These are phyloP conservation scores for Epicoccum sorghinum DNA, from an alignment of 2,329 filamentous ascomycete species.

Conservation along the genomic window DNA sequence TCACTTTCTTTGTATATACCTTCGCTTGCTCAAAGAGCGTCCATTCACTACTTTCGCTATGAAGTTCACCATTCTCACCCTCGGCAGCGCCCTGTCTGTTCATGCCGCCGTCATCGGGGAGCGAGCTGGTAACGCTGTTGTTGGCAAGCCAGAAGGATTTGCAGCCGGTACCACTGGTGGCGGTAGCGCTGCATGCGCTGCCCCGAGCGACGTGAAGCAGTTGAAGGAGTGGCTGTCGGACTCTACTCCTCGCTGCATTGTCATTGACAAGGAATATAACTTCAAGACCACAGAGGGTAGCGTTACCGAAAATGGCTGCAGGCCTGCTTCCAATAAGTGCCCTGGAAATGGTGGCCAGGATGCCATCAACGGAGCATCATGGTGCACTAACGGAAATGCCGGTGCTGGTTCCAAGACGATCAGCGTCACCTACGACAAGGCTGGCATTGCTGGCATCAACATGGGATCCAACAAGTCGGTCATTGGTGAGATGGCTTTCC, in stretches of 20 bases:
- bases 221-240: constrained; percentile 64
- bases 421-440: constrained; percentile 42
- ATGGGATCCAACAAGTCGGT: constrained; percentile 51
- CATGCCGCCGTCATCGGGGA: not conserved
- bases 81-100: not conserved
- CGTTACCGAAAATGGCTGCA: constrained; percentile 34
- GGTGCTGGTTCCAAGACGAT: constrained; percentile 17
- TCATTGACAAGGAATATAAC: constrained; percentile 44
- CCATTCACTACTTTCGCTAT: not conserved
- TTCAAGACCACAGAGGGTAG: constrained; percentile 32
- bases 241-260: constrained; percentile 60
- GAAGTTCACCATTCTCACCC: not conserved
- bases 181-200: constrained; percentile 60
- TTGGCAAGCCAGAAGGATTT: constrained; percentile 54
- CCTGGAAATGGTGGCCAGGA: constrained; percentile 63
- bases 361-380: constrained; percentile 59
- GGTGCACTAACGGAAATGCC: constrained; percentile 19
- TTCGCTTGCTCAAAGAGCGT: not conserved
- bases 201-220: constrained; percentile 61
- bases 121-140: constrained; percentile 17
- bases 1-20: not conserved
- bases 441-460: constrained; percentile 33
- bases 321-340: constrained; percentile 48
- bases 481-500: constrained; percentile 35
- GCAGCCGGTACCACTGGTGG: constrained; percentile 65